phyloP scores from a whole-genome alignment of 192 early-diverging fungal genomes.

The Umbelopsis ramanniana region DNA sequence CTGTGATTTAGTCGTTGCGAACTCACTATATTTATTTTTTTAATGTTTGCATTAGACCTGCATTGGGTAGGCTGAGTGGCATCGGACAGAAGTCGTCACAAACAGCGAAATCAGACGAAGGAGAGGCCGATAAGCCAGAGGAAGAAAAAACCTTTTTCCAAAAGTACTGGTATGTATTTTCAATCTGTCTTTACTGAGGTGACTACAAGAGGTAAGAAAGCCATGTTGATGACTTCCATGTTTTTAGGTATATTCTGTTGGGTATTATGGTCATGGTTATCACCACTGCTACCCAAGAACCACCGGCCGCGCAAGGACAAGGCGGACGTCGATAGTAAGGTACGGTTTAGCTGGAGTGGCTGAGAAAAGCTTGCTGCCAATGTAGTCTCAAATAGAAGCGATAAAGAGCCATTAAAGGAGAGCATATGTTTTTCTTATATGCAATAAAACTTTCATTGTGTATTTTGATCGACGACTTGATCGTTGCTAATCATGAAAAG shows the following conservation, averaged over 20 bases:
- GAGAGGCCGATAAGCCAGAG: slow-evolving; percentile 22
- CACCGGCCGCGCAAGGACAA: neutral
- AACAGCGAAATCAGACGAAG: slow-evolving; percentile 1
- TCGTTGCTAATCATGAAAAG: no score
- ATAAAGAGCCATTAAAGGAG: no score
- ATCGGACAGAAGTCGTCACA: slow-evolving; percentile 1
- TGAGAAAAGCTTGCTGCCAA: neutral
- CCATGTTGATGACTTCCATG: neutral
- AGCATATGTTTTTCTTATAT: no score
- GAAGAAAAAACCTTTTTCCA: slow-evolving; percentile 44
- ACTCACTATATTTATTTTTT: neutral
- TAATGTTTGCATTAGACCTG: slow-evolving; percentile 21
- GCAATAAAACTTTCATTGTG: no score
- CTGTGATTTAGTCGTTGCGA: neutral
- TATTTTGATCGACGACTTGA: no score
- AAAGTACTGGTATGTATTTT: slow-evolving; percentile 37
- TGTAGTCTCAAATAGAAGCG: neutral
- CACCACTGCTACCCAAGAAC: slow-evolving; percentile 1
- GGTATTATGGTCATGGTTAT: neutral
- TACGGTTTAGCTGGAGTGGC: neutral
- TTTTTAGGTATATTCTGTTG: slow-evolving; percentile 1
- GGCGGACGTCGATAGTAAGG: neutral
- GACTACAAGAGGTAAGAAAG: neutral
- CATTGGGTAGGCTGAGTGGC: slow-evolving; percentile 19
- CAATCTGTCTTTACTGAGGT: neutral